Conservation (phyloP, 192 early-diverging fungal genomes). For the Backusella tuberculispora region DNA sequence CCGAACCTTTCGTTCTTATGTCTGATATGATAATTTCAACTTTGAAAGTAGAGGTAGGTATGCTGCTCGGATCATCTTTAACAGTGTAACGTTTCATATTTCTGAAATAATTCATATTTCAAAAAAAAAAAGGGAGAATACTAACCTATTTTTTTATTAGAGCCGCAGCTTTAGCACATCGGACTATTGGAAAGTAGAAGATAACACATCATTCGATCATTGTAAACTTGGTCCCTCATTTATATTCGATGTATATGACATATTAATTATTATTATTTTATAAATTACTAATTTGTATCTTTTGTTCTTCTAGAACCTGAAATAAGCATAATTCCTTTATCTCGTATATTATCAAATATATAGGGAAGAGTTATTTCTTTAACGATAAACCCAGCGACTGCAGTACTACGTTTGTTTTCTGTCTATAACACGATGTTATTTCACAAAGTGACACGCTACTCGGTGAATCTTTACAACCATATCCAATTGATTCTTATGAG, state of each 20-base stretch:
- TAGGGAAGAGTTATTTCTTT: no score
- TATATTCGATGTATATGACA: neutral
- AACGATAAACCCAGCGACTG: neutral
- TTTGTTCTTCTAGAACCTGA: no score
- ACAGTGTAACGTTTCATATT: conserved; percentile 6
- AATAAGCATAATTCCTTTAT: no score
- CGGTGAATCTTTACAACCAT: neutral
- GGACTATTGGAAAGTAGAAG: neutral
- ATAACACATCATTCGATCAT: neutral
- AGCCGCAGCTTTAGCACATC: neutral
- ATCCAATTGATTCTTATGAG: neutral
- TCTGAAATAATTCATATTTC: neutral
- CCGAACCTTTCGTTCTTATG: no score
- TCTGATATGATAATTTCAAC: no score
- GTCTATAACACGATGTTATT: neutral
- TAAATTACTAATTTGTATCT: no score
- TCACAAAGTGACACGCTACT: conserved; percentile 1
- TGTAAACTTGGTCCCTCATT: neutral
- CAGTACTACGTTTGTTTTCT: conserved; percentile 2
- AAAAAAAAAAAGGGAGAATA: conserved; percentile 12
- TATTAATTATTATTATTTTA: no score
- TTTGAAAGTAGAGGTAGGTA: no score
- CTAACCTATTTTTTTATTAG: conserved; percentile 5
- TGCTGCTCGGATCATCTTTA: neutral
- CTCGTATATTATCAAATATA: no score